phyloP scores from a whole-genome alignment of 441 rosid species.

The Aquilaria agallochum region DNA sequence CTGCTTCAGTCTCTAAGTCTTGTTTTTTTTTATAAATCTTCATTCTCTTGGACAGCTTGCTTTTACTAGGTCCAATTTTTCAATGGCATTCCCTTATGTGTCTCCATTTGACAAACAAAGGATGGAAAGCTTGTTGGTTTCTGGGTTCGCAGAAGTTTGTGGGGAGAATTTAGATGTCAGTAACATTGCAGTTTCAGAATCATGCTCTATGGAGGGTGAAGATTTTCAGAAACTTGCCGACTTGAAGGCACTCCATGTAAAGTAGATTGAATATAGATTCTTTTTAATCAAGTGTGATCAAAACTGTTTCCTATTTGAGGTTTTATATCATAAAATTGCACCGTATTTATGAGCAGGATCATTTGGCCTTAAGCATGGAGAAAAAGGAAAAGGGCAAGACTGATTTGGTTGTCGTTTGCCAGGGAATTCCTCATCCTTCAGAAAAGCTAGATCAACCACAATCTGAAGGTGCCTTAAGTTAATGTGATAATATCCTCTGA shows the following conservation, averaged over 20 bases:
- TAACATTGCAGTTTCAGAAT: conserved; percentile 67
- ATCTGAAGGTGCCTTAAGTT: conserved; percentile 56
- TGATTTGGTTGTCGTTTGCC: conserved; percentile 73
- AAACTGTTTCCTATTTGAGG: no score
- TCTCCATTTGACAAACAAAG: conserved; percentile 59
- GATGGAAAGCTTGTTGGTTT: conserved; percentile 63
- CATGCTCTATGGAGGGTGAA: conserved; percentile 62
- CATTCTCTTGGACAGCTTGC: conserved; percentile 43
- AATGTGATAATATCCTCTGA: conserved; percentile 2
- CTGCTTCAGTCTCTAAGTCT: neutral
- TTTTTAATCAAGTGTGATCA: no score
- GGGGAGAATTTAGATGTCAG: conserved; percentile 34
- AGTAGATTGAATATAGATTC: neutral
- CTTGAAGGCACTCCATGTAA: conserved; percentile 63
- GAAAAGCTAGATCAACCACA: conserved; percentile 33
- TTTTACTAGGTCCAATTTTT: conserved; percentile 63
- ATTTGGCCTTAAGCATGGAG: conserved; percentile 58
- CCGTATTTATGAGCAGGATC: conserved; percentile 41
- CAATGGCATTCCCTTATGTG: conserved; percentile 92
- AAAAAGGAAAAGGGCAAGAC: conserved; percentile 54
- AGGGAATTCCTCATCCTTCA: conserved; percentile 37
- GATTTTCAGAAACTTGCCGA: conserved; percentile 55
- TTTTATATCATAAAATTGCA: neutral
- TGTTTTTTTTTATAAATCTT: conserved; percentile 3
- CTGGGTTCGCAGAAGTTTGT: conserved; percentile 68